Conservation (phyloP, 768 basidiomycete genomes). For the Naganishia randhawae region DNA sequence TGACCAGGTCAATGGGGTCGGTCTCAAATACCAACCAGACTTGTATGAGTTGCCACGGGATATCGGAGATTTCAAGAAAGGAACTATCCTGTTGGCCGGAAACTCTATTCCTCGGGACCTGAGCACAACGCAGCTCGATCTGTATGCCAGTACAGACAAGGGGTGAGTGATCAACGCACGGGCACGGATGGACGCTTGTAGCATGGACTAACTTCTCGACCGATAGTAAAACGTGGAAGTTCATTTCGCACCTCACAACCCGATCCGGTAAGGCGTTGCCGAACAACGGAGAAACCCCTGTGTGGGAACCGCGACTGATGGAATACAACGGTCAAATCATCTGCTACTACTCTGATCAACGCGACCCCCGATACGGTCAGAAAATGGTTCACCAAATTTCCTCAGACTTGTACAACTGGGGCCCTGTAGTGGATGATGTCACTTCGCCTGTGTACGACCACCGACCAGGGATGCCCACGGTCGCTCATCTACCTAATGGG, state of each 20-base stretch:
- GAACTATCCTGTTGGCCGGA: slow-evolving; percentile 32
- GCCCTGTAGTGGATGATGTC: slow-evolving; percentile 31
- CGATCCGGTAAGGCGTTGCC: slow-evolving; percentile 31
- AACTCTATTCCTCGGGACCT: slow-evolving; percentile 35
- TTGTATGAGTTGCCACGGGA: slow-evolving; percentile 20
- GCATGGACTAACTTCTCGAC: neutral
- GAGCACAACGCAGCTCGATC: slow-evolving; percentile 31
- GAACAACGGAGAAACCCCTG: slow-evolving; percentile 35
- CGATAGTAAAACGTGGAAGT: slow-evolving; percentile 30
- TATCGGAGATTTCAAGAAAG: slow-evolving; percentile 25
- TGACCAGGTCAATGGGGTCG: slow-evolving; percentile 32
- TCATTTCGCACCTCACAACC: slow-evolving; percentile 33
- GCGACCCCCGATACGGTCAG: slow-evolving; percentile 33
- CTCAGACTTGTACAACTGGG: slow-evolving; percentile 32
- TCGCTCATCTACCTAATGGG: slow-evolving; percentile 27
- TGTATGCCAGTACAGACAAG: slow-evolving; percentile 32
- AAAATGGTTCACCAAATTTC: slow-evolving; percentile 34
- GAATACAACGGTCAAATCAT: slow-evolving; percentile 33
- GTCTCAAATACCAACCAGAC: slow-evolving; percentile 32
- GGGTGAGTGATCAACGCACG: slow-evolving; percentile 22
- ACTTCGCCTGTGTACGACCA: slow-evolving; percentile 24
- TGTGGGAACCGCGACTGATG: slow-evolving; percentile 37
- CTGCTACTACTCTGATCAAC: slow-evolving; percentile 36
- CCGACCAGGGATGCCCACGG: slow-evolving; percentile 34
- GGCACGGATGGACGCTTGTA: neutral